Conservation (phyloP, 2,329 filamentous ascomycete species). For the Trichoderma harzianum region DNA sequence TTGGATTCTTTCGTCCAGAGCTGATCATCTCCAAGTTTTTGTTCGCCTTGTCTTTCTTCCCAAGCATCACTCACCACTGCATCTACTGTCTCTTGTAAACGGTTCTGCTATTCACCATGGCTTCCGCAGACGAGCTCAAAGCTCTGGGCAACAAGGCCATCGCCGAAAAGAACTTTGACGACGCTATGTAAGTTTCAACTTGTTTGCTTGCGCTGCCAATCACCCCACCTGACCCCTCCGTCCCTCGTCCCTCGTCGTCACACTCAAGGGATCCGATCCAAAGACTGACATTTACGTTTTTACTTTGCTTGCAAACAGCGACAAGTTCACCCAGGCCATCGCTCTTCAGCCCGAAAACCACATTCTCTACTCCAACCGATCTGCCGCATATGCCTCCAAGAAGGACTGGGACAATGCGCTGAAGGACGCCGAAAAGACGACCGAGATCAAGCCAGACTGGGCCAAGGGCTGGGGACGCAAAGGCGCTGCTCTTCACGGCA, state of each 20-base stretch:
- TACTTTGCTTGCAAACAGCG: slow-evolving; percentile 47
- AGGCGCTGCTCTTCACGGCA: slow-evolving; percentile 83
- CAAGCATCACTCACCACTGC: not conserved
- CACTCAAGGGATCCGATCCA: not conserved
- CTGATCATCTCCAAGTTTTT: slow-evolving; percentile 13
- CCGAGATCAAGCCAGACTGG: slow-evolving; percentile 95
- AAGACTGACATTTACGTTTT: not conserved
- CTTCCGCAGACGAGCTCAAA: slow-evolving; percentile 77
- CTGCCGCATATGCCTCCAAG: slow-evolving; percentile 82
- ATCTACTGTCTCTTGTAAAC: not conserved
- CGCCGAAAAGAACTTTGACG: slow-evolving; percentile 92
- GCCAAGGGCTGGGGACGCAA: slow-evolving; percentile 94
- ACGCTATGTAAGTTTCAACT: slow-evolving; percentile 73
- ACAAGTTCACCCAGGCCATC: slow-evolving; percentile 93
- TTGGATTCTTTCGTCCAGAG: not conserved
- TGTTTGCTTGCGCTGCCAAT: not conserved
- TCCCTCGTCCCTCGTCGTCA: not conserved
- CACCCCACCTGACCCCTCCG: not conserved
- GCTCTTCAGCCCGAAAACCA: slow-evolving; percentile 84
- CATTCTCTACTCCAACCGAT: slow-evolving; percentile 97
- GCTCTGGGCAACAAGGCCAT: slow-evolving; percentile 98
- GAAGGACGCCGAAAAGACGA: slow-evolving; percentile 88
- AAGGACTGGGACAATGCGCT: slow-evolving; percentile 82
- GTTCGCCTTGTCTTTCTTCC: slow-evolving; percentile 5
- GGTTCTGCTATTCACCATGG: slow-evolving; percentile 39